Evolutionary conservation across 148 eudicot species (phyloP), one percentile per base, ranked within the genome.

Genomic region (Rhododendron ferrugineum): DNA sequence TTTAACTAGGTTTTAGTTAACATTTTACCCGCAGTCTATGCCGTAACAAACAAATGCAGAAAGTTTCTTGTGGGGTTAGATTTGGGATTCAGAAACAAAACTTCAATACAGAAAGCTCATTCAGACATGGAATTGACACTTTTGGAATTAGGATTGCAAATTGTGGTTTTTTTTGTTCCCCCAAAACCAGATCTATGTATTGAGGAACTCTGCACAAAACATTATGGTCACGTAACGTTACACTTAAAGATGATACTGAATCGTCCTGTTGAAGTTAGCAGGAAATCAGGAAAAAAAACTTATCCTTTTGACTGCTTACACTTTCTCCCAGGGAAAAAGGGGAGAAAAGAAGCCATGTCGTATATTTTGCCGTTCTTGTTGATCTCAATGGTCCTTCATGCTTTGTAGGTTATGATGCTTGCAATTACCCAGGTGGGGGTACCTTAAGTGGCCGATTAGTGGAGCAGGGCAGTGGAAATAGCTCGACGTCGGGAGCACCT

Each of bases 371-470:
- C 13, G 11, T 15, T 2, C 22, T 7, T 74, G 3, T 23, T 77
- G 1, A 2, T 30, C 56, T 16, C 20, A 28, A 30, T 15, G 22
- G 40, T 23, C 15, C 78, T 28, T 32, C 40, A 3, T 46, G 82
- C 32, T 7, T 80, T 82, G 86, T 84, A 94, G 98, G 95, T 91
- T 89, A 92, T 81, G 85, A 87, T 87, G 87, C 89, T 79, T 92
- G 98, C 83, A 87, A 84, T 83, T 91, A 89, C 82, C 93, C 91
- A 81, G 87, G 90, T 85, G 93, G 91, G 83, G 77, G 42, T 70
- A 75, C 88, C 77, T 83, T 86, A 87, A 84, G 22, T 6, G 37
- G 83, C 11, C 37, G 46, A 74, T 16, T 34, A 18, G 75, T 4
- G 37, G 37, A 40, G 75, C 75, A 70, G 40, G 75, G 14, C 37